phyloP scores from a whole-genome alignment of 139 green algal species.

The Chlorella sp. region DNA sequence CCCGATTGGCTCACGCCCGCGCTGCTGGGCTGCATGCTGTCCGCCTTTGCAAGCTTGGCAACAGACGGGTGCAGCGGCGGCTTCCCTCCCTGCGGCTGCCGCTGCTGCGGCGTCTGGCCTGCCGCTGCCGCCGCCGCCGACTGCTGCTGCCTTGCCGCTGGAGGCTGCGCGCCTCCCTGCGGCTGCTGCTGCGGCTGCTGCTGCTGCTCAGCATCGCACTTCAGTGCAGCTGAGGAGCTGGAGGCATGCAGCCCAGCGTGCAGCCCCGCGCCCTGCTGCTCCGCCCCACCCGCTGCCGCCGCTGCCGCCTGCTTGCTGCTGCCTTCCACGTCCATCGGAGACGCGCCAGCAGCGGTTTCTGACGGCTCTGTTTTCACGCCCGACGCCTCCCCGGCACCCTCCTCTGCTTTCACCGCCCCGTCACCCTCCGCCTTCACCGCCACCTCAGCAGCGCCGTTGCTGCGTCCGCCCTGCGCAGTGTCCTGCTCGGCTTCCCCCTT shows the following conservation, averaged over 20 bases:
- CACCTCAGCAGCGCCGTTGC: neutral
- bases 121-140: neutral
- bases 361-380: neutral
- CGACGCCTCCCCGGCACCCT: neutral
- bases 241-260: conserved; percentile 4
- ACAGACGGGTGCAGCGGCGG: conserved; percentile 29
- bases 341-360: neutral
- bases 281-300: neutral
- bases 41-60: neutral
- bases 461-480: neutral
- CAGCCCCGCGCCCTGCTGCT: neutral
- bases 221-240: conserved; percentile 12
- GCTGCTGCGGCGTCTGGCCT: neutral
- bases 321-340: conserved; percentile 15
- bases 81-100: neutral
- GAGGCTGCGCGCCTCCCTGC: conserved; percentile 13
- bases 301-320: conserved; percentile 4
- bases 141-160: neutral
- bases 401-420: neutral
- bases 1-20: conserved; percentile 31
- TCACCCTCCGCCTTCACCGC: neutral
- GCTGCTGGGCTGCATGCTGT: conserved; percentile 36
- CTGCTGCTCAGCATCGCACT: neutral
- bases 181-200: conserved; percentile 7
- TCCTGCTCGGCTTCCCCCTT: conserved; percentile 15